Evolutionary conservation across 2,329 filamentous ascomycete genomes (phyloP), one percentile per base, ranked within the genome.

Genomic region (Neofusicoccum parvum): DNA sequence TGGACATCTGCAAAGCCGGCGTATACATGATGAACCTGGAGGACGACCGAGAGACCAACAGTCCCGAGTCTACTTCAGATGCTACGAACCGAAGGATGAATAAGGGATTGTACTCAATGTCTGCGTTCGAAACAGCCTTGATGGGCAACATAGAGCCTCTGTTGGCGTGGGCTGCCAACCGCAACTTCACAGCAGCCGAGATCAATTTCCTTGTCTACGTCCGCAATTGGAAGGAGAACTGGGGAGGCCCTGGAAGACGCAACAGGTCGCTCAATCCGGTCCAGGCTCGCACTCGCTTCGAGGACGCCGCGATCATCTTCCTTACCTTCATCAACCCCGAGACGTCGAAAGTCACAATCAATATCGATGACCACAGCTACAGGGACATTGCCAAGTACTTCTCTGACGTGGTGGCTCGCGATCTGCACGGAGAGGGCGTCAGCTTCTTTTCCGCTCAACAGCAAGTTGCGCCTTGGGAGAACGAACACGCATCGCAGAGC

Each of bases 151-250:
- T 87, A 0, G 79, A 82, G 4, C 85, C 86, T 0, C 81, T 91
- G 0, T 86, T 88, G 65, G 77, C 86, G 62, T 91, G 89, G 72
- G 88, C 89, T 0, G 88, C 88, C 0, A 80, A 86, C 0, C 82
- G 84, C 41, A 89, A 91, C 69, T 90, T 91, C 72, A 90, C 88
- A 0, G 88, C 88, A 14, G 89, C 91, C 73, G 91, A 91, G 72
- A 88, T 91, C 68, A 84, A 88, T 53, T 91, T 91, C 73, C 76
- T 91, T 5, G 85, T 82, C 9, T 79, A 81, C 46, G 83, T 90
- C 9, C 79, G 81, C 2, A 80, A 83, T 65, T 90, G 86, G 85
- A 87, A 85, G 72, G 70, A 74, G 56, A 64, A 70, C 45, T 80
- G 75, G 71, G 58, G 56, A 14, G 58, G 50, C 63, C 67, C 67